These are phyloP conservation scores for Sporothrix variecibatus DNA, from an alignment of 2,329 filamentous ascomycete genomes.

Conservation along the genomic window DNA sequence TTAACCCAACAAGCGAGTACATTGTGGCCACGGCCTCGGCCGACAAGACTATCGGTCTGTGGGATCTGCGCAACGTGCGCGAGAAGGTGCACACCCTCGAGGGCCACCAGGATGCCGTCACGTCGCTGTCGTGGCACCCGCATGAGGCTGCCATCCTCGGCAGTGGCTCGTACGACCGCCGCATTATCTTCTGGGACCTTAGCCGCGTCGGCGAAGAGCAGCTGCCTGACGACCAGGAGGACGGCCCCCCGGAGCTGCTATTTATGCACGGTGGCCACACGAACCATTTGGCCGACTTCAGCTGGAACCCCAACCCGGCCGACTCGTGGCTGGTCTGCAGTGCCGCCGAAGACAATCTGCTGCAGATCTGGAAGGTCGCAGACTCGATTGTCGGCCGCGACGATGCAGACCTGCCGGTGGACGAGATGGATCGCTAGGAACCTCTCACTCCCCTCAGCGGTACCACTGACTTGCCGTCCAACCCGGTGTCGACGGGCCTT, in stretches of 20 bases:
- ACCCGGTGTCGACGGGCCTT: background rate
- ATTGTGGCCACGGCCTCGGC: constrained; percentile 90
- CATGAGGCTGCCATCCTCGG: constrained; percentile 85
- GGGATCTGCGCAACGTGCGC: constrained; percentile 91
- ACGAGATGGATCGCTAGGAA: constrained; percentile 69
- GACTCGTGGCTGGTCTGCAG: constrained; percentile 96
- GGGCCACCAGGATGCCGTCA: constrained; percentile 85
- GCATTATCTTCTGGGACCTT: constrained; percentile 96
- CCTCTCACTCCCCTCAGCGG: background rate
- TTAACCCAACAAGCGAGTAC: constrained; percentile 89
- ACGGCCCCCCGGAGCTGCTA: constrained; percentile 91
- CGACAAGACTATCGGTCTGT: constrained; percentile 92
- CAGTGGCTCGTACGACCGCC: constrained; percentile 87
- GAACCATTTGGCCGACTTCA: constrained; percentile 94
- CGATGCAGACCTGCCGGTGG: constrained; percentile 70
- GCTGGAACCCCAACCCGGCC: constrained; percentile 92
- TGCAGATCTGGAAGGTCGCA: constrained; percentile 91
- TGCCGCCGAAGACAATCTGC: constrained; percentile 92
- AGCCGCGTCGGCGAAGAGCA: constrained; percentile 92
- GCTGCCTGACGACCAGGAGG: constrained; percentile 89
- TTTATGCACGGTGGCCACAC: constrained; percentile 99
- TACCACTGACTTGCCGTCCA: too few relatives aligned
- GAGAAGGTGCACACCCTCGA: constrained; percentile 87
- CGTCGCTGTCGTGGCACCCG: constrained; percentile 92
- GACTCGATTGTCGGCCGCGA: constrained; percentile 80